Conservation (phyloP, 192 early-diverging fungal species). For the Coemansia sp. region DNA sequence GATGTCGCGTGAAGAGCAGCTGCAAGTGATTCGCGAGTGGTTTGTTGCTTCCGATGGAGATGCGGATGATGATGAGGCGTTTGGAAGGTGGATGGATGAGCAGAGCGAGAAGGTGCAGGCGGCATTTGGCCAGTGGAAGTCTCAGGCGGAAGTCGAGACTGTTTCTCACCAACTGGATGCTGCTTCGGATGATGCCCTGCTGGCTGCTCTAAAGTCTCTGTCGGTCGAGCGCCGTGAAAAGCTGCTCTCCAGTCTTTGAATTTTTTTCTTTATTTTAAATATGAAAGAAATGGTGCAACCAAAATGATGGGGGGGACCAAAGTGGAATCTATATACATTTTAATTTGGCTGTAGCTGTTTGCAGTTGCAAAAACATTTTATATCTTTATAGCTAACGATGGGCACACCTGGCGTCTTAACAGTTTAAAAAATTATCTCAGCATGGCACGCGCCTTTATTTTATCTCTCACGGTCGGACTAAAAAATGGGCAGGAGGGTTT, state of each 20-base stretch:
- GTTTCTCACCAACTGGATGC: conserved; percentile 8
- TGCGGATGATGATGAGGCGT: conserved; percentile 58
- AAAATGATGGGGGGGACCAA: too few relatives aligned
- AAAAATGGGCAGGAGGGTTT: too few relatives aligned
- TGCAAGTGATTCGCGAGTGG: conserved; percentile 60
- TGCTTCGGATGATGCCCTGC: conserved; percentile 38
- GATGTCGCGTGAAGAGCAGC: conserved; percentile 55
- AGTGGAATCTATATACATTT: too few relatives aligned
- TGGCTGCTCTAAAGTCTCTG: conserved; percentile 35
- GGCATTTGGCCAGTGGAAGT: conserved; percentile 14
- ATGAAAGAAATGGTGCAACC: too few relatives aligned
- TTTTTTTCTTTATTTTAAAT: conserved; percentile 6
- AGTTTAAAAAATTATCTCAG: too few relatives aligned
- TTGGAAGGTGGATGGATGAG: conserved; percentile 64
- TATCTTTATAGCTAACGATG: too few relatives aligned
- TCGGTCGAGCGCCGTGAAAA: conserved; percentile 39
- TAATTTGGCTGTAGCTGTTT: too few relatives aligned
- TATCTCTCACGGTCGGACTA: too few relatives aligned
- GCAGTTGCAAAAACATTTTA: too few relatives aligned
- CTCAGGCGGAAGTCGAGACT: conserved; percentile 1
- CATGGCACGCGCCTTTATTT: too few relatives aligned
- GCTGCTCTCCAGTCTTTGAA: conserved; percentile 33
- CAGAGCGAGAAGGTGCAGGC: background rate
- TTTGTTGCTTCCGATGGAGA: conserved; percentile 51
- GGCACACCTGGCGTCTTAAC: too few relatives aligned